phyloP scores from a whole-genome alignment of 176 grass and related monocot species.

The Oryza coarctata region DNA sequence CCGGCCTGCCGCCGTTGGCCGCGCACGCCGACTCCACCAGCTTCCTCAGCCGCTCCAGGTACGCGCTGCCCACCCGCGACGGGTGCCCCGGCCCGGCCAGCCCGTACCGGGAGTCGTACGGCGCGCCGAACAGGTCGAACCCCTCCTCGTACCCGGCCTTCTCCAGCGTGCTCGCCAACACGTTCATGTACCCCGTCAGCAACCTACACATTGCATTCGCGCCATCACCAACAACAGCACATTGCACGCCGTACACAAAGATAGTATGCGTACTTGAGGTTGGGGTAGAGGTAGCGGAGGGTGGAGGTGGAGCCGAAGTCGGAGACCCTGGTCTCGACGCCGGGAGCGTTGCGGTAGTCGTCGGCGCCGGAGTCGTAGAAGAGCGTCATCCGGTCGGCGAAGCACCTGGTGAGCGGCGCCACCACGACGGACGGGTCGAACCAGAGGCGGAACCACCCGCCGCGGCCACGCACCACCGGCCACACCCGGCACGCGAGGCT shows the following conservation, averaged over 20 bases:
- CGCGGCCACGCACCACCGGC: conserved; percentile 30
- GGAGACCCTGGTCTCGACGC: conserved; percentile 62
- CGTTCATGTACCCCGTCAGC: conserved; percentile 67
- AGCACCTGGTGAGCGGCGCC: conserved; percentile 62
- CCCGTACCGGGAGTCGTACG: conserved; percentile 85
- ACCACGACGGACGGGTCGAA: conserved; percentile 78
- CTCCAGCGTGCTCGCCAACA: conserved; percentile 60
- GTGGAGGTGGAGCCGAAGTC: conserved; percentile 62
- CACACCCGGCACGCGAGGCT: conserved; percentile 60
- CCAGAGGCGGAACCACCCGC: conserved; percentile 87
- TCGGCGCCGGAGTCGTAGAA: conserved; percentile 51
- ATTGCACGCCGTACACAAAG: background rate
- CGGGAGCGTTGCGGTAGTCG: conserved; percentile 78
- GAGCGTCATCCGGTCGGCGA: conserved; percentile 71
- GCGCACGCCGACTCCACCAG: conserved; percentile 58
- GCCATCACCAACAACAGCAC: background rate
- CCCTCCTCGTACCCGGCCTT: conserved; percentile 70
- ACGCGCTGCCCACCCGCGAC: conserved; percentile 49
- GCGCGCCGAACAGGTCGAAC: conserved; percentile 66
- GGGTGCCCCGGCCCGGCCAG: conserved; percentile 66
- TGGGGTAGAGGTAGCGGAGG: conserved; percentile 69
- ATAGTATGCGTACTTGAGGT: conserved; percentile 46
- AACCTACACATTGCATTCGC: conserved; percentile 37
- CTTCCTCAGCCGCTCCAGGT: conserved; percentile 53
- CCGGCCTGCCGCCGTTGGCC: conserved; percentile 48